phyloP scores from a whole-genome alignment of 2,329 filamentous ascomycete species.

The Fusarium palustre region DNA sequence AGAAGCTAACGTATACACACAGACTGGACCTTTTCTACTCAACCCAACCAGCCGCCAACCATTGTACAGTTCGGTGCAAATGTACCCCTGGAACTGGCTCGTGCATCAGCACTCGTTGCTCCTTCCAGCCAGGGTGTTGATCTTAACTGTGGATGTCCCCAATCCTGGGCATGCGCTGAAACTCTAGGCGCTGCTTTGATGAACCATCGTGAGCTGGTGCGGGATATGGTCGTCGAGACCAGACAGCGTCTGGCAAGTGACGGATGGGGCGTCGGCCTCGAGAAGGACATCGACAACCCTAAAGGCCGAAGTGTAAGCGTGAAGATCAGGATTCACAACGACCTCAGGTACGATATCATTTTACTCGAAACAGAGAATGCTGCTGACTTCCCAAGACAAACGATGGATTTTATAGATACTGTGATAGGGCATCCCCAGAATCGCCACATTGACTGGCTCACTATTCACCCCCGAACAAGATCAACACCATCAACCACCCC shows the following conservation, averaged over 20 bases:
- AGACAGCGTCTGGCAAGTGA: slow-evolving; percentile 63
- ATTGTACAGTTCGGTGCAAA: slow-evolving; percentile 77
- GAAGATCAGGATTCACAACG: slow-evolving; percentile 76
- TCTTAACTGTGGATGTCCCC: slow-evolving; percentile 79
- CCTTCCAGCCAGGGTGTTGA: slow-evolving; percentile 74
- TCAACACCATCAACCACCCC: slow-evolving; percentile 70
- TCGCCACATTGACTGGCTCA: slow-evolving; percentile 73
- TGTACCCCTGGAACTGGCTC: slow-evolving; percentile 69
- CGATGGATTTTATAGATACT: slow-evolving; percentile 71
- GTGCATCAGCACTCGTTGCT: slow-evolving; percentile 70
- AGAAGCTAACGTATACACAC: not conserved
- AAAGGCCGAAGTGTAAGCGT: slow-evolving; percentile 72
- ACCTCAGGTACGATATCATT: slow-evolving; percentile 61
- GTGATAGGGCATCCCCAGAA: slow-evolving; percentile 66
- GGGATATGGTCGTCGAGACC: slow-evolving; percentile 71
- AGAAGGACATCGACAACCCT: slow-evolving; percentile 57
- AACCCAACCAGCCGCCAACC: slow-evolving; percentile 65
- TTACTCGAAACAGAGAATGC: not conserved
- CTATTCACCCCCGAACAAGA: slow-evolving; percentile 75
- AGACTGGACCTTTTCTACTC: slow-evolving; percentile 72
- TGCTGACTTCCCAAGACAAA: slow-evolving; percentile 54
- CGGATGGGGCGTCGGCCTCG: slow-evolving; percentile 64
- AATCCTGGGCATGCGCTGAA: slow-evolving; percentile 77
- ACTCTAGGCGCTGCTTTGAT: slow-evolving; percentile 77
- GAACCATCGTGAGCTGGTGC: slow-evolving; percentile 72